Conservation (phyloP, 352 stramenopile genomes). For the Pythium dissimile region DNA sequence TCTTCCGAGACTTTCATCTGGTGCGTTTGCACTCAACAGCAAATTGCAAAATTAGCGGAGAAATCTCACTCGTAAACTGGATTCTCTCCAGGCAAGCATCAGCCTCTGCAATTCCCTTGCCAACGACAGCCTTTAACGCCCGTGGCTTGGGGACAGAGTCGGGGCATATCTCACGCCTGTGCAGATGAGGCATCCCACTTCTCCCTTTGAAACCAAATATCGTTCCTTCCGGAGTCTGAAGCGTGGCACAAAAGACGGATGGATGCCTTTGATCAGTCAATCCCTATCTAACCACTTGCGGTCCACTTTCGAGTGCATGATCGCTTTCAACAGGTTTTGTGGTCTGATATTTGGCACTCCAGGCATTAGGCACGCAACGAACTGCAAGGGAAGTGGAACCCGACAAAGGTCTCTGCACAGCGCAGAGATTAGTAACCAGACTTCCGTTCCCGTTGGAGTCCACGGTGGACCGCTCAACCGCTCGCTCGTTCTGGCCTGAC, state of each 20-base stretch:
- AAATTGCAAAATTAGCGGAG: too few relatives aligned
- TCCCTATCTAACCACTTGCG: background rate
- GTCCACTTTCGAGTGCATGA: slow-evolving; percentile 20
- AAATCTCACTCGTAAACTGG: slow-evolving; percentile 6
- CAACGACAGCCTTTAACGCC: background rate
- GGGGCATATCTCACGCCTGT: slow-evolving; percentile 15
- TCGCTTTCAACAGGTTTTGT: slow-evolving; percentile 3
- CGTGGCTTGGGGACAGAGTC: slow-evolving; percentile 3
- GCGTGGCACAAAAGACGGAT: background rate
- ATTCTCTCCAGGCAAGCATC: slow-evolving; percentile 6
- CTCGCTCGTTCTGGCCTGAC: background rate
- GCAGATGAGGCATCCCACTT: background rate
- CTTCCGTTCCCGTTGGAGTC: background rate
- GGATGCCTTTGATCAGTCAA: background rate
- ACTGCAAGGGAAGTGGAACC: slow-evolving; percentile 11
- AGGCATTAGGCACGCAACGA: slow-evolving; percentile 4
- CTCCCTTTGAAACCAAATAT: slow-evolving; percentile 3
- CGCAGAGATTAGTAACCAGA: background rate
- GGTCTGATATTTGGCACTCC: slow-evolving; percentile 10
- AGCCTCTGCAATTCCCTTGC: background rate
- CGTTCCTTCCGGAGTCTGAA: background rate
- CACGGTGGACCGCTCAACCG: too few relatives aligned
- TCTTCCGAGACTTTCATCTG: too few relatives aligned
- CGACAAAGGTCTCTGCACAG: slow-evolving; percentile 5
- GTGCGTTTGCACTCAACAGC: too few relatives aligned